Base-by-base conservation (phyloP, 768 basidiomycete genomes). In the Goffeauzyma gilvescens region DNA sequence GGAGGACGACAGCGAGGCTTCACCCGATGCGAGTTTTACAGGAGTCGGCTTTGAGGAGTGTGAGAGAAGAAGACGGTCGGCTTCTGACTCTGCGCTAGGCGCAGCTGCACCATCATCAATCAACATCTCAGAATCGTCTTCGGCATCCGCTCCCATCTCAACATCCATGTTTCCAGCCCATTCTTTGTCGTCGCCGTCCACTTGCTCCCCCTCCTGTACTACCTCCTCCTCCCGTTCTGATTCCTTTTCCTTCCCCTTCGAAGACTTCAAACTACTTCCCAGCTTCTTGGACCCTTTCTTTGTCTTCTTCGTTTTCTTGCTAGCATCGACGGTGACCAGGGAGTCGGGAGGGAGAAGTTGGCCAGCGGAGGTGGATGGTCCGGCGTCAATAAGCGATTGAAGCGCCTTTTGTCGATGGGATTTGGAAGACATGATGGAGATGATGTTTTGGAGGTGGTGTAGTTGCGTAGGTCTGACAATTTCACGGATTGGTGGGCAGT, bases 101-200 rank as follows among this genome's bases (percentile, higher is more conserved):
- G n/a, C n/a, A n/a, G n/a, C n/a, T n/a, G n/a, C n/a, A n/a, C n/a
- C n/a, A n/a, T 68, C 59, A 43, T 75, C 73, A 48, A 79, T 77
- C 62, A 76, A 69, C 23, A 80, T 62, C 32, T 73, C 76, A 44
- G 55, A 53, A 22, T 58, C 57, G 32, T 53, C 48, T 13, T 42
- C 53, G n/a, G 24, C 38, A 26, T 43, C 46, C 32, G 40, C 45
- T n/a, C 13, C 27, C 30, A 41, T 43, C 30, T 34, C 39, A 6
- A 42, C 38, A 15, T 38, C 44, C 15, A 26, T 18, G 30, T 37
- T 35, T 12, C 33, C 18, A 15, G 23, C 42, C 15, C 25, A 34
- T 20, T 34, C 46, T 9, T 45, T 46, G 20, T 48, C 48, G 17
- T 36, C 41, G 6, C 30, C 35, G 7, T 28, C 42, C 30, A 45